Conservation (phyloP, 805 yeast genomes). For the Ogataea pilisensis region DNA sequence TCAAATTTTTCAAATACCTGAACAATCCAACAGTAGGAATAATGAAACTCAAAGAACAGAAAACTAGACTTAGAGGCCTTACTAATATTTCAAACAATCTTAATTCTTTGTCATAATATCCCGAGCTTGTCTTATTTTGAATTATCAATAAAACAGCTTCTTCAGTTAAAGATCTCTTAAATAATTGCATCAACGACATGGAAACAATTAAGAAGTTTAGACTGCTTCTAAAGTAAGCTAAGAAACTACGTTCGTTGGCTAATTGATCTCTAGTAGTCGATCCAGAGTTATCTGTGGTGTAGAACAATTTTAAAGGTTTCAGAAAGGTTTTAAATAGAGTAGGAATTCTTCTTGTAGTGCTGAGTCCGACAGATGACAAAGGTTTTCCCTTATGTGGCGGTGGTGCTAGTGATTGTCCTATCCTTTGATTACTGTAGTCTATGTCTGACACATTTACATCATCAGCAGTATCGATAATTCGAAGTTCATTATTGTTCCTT, state of each 20-base stretch:
- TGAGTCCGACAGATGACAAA: too few species aligned
- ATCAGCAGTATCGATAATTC: too few species aligned
- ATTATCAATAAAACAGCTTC: constrained; percentile 3
- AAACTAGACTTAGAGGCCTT: constrained; percentile 14
- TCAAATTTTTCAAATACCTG: constrained; percentile 18
- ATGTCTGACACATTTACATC: too few species aligned
- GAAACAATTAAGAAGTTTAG: constrained; percentile 35
- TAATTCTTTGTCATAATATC: constrained; percentile 2
- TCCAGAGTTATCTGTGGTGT: constrained; percentile 32
- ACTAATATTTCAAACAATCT: constrained; percentile 7
- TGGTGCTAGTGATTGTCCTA: too few species aligned
- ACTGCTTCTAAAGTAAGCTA: constrained; percentile 44
- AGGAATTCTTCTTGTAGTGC: neutral
- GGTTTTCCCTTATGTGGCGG: too few species aligned
- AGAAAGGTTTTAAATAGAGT: neutral
- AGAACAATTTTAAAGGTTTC: constrained; percentile 1
- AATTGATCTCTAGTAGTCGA: constrained; percentile 44
- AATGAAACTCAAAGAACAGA: constrained; percentile 8
- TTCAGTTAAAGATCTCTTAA: neutral
- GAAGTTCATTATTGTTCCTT: too few species aligned
- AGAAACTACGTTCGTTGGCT: constrained; percentile 47
- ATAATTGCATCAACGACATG: neutral
- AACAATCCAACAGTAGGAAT: constrained; percentile 7
- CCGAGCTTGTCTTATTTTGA: neutral
- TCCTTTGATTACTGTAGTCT: too few species aligned